Evolutionary conservation across 352 stramenopile genomes (phyloP), one percentile per base, ranked within the genome.

Genomic region (Phytophthora syringae): DNA sequence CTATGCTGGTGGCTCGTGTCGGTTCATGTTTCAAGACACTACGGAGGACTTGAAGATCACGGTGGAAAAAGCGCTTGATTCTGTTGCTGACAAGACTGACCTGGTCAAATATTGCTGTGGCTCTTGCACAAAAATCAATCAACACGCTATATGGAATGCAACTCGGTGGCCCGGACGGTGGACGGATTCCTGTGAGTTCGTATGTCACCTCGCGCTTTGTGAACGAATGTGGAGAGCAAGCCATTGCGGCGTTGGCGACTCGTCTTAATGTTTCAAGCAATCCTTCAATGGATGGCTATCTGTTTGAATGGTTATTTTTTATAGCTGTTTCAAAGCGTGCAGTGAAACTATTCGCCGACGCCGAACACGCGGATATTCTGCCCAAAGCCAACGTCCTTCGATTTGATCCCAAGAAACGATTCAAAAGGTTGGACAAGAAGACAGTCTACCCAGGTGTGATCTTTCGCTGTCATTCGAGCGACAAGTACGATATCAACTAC

Each of bases 1-100:
- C 47, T 76, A 67, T 50, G 61, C 61, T 44, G 67, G 61, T 30
- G 61, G 51, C 7, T 69, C 57, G 18, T 72, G 61, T 44, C 51
- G 51, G 13, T 71, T 72, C 51, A 74, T 74, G 60, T 70, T 70
- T 50, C 49, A 65, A 36, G 62, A 48, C 43, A 21, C 65, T 1
- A 64, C 59, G 12, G 15, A 49, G 0, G 18, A 30, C 34, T 50
- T 70, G 50, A 60, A 52, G 27, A n/a, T 2, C 18, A 22, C 11
- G 4, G 7, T 53, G 7, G 24, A 47, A 20, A 45, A 3, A 7
- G 25, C 16, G n/a, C 18, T 67, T 13, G 1, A 16, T 5, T 56
- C 32, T 51, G 40, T 21, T 30, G 1, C 5, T 9, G 18, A 24
- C 30, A 67, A 55, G 28, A 9, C 20, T 7, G 40, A 58, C 3